Conservation (phyloP, 306 rosid genomes). For the Rosa chinensis region DNA sequence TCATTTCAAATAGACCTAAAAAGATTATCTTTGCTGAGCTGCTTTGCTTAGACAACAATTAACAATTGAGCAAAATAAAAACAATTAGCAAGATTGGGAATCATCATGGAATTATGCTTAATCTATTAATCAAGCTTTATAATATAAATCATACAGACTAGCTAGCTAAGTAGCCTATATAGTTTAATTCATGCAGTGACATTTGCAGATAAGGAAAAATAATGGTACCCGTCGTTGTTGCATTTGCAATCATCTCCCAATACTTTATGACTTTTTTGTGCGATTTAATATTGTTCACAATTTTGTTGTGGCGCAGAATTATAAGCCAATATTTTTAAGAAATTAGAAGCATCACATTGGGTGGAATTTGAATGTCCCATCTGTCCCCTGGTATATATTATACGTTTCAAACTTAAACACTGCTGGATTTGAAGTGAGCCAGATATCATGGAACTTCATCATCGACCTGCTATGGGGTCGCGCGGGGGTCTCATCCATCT, state of each 20-base stretch:
- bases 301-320: not conserved
- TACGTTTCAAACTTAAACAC: not conserved
- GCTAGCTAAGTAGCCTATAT: not conserved
- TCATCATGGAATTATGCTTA: not conserved
- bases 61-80: not conserved
- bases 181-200: conserved; percentile 1
- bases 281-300: not conserved
- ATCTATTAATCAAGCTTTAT: not conserved
- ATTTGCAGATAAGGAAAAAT: conserved; percentile 6
- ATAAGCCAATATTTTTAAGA: not conserved
- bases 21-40: not conserved
- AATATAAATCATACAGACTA: not conserved
- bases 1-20: not conserved
- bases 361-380: not conserved
- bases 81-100: not conserved
- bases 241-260: conserved; percentile 1
- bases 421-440: not conserved
- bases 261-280: not conserved
- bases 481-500: not conserved
- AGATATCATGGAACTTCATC: not conserved
- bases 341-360: not conserved
- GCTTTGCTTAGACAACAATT: not conserved
- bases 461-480: not conserved
- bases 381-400: not conserved
- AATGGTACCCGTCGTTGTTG: conserved; percentile 1